phyloP scores from a whole-genome alignment of 2,329 filamentous ascomycete species.

The Cladosporium oxysporum region DNA sequence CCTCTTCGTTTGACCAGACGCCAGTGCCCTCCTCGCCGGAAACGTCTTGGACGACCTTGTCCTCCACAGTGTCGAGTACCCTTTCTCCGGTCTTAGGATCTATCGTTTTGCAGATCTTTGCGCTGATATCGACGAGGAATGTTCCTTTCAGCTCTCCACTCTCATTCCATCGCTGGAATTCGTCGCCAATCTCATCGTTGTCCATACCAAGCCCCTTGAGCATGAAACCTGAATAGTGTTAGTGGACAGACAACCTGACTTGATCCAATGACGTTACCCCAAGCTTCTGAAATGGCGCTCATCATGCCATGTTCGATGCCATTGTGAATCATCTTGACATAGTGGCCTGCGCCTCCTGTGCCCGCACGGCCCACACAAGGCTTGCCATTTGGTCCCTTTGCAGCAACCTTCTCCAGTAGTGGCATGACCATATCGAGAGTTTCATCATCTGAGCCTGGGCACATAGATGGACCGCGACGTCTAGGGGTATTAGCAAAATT shows the following conservation, averaged over 20 bases:
- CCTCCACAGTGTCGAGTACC: constrained; percentile 63
- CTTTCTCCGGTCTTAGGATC: constrained; percentile 47
- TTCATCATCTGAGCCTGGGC: constrained; percentile 61
- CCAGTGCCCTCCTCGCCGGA: constrained; percentile 68
- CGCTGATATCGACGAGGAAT: constrained; percentile 64
- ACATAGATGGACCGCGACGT: constrained; percentile 66
- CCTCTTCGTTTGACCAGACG: constrained; percentile 65
- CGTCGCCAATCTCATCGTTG: constrained; percentile 61
- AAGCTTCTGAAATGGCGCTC: constrained; percentile 64
- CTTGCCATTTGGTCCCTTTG: constrained; percentile 60
- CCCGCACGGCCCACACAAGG: constrained; percentile 64
- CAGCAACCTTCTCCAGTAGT: constrained; percentile 61
- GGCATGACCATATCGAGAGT: constrained; percentile 62
- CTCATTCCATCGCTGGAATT: constrained; percentile 63
- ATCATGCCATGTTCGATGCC: constrained; percentile 75
- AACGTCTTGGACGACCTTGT: constrained; percentile 71
- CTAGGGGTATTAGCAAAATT: constrained; percentile 17
- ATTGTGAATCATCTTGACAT: constrained; percentile 76
- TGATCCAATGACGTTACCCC: constrained; percentile 43
- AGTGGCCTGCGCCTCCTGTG: constrained; percentile 66
- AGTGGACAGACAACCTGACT: not conserved
- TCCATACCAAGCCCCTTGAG: constrained; percentile 58
- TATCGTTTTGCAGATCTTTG: constrained; percentile 59
- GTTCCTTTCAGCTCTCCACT: constrained; percentile 60
- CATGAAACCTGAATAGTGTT: constrained; percentile 47